Evolutionary conservation across 441 rosid genomes (phyloP).

Genomic region (Arabidopsis lyrata): DNA sequence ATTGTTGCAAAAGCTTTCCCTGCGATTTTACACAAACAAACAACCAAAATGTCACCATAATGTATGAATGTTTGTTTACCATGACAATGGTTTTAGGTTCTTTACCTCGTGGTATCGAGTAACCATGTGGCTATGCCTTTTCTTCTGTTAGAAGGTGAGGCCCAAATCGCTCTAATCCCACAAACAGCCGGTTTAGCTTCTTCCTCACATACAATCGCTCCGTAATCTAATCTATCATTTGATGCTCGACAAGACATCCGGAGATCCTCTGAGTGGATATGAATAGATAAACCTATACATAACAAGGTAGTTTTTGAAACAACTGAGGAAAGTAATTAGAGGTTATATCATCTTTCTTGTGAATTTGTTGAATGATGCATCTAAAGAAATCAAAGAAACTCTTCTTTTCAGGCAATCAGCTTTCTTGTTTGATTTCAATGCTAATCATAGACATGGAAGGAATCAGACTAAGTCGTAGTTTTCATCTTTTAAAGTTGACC

Average conservation of each 20-base stretch:
- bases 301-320: conserved; percentile 4
- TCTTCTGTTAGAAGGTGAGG: conserved; percentile 81
- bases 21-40: conserved; percentile 43
- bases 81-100: not conserved
- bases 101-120: conserved; percentile 80
- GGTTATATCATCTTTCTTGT: not conserved
- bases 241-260: conserved; percentile 61
- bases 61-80: not conserved
- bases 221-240: conserved; percentile 40
- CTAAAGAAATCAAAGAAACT: not conserved
- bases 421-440: conserved; percentile 7
- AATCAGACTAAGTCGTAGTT: not conserved
- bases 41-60: not conserved
- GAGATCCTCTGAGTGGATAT: conserved; percentile 62
- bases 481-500: not conserved
- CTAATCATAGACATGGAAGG: conserved; percentile 8
- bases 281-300: conserved; percentile 70
- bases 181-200: conserved; percentile 64
- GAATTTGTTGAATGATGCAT: not conserved
- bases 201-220: conserved; percentile 64
- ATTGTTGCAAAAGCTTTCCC: conserved; percentile 62
- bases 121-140: conserved; percentile 72
- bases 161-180: conserved; percentile 94
- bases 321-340: conserved; percentile 2
- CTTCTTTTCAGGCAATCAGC: not conserved